Base-by-base conservation (phyloP, 805 yeast species). In the Brettanomyces anomalus region DNA sequence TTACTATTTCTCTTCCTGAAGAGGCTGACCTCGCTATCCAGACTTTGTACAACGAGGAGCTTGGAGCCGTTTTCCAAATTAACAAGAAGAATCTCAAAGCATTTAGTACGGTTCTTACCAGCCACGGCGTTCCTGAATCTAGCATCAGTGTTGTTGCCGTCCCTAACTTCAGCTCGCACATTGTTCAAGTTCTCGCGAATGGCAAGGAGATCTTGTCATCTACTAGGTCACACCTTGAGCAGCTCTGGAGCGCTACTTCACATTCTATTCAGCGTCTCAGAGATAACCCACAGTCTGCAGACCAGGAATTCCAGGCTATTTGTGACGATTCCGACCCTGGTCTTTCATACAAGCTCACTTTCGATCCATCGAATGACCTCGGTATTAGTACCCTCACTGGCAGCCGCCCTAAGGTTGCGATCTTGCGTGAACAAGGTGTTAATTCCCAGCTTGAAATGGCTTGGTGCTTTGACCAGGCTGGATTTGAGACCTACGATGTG, bases 371-470 rank as follows among this genome's bases (percentile, higher is more conserved):
- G 16, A 78, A 75, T 46, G 72, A 72, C 45, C 57, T 78, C 40
- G 60, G 62, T 17, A 54, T 71, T 11, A 61, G 70, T 2, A 44
- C 61, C 11, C 51, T 59, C 13, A 45, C 62, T 19, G 51, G 64
- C 7, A 77, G 70, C 57, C 17, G 24, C 8, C 98, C 98, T 40
- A 83, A 79, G 64, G 97, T 93, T 51, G 98, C 97, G 34, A 88
- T 93, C 44, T 71, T 93, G 56, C 84, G 98, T 68, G 98, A 93
- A 62, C 98, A 93, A 68, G 98, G 98, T 68, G 96, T 93, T 43
- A 93, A 93, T 63, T 95, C 97, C 31, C 96, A 90, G 61, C 85
- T 84, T 72, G 98, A 93, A 68, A 89, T 93, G 97, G 97, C 97
- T 3, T 89, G 94, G 86, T 77, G 90, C 50, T 88, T 93, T 74